Base-by-base conservation (phyloP, 192 early-diverging fungal species). In the Backusella tuberculispora region DNA sequence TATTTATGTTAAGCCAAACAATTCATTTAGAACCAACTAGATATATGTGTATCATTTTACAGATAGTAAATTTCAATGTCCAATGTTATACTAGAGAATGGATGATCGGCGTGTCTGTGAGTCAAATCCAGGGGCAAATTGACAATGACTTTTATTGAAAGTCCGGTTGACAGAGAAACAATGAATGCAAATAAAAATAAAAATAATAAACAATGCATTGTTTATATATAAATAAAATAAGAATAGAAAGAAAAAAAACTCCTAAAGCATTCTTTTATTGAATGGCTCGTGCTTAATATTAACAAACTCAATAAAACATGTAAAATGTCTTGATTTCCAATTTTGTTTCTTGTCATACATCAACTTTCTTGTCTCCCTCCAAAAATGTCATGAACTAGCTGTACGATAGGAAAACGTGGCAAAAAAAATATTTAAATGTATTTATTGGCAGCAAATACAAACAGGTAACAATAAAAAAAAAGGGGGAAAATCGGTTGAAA, bases 251-350 rank as follows among this genome's bases (percentile, higher is more conserved):
- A 26, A 60, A 24, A 60, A 60, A 60, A 24, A 9, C n/a, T 60
- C 9, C 53, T 24, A 26, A 26, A 60, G 12, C 29, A 34, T 34
- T 34, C 29, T 34, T 2, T 34, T 60, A 26, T 24, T 26, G 53
- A 60, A 60, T 60, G 53, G 53, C 12, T 60, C 53, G 21, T 60
- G 53, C 53, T 60, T 60, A 60, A 8, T 26, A 60, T 60, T 26
- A 60, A 60, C 21, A 13, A 60, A 26, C 26, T 24, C 53, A 60
- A 60, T 60, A 60, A 26, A 53, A 26, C 21, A 60, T 60, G 53
- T 24, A 26, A 24, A 60, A 12, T 60, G 26, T 60, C 21, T 60
- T 10, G 24, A 60, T 60, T 60, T 9, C 21, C 53, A 60, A 60
- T 24, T 26, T 26, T 60, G 10, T n/a, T 26, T 21, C 53, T 60